phyloP scores from a whole-genome alignment of 805 yeast genomes.

The Cephaloascus fragrans region DNA sequence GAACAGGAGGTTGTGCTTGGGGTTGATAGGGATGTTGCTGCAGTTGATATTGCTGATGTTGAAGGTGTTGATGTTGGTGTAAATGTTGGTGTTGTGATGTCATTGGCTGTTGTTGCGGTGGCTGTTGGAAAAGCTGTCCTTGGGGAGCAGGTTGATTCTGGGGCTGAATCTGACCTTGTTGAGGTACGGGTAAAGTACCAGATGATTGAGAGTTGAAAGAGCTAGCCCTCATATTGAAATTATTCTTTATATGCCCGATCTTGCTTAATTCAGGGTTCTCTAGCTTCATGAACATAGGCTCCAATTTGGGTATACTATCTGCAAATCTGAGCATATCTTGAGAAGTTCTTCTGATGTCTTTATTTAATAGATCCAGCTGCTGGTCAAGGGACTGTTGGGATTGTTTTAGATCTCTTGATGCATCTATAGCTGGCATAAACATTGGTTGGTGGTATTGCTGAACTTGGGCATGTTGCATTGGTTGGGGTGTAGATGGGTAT shows the following conservation, averaged over 20 bases:
- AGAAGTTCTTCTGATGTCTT: conserved; percentile 8
- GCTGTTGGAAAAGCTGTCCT: conserved; percentile 7
- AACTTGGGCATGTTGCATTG: conserved; percentile 2
- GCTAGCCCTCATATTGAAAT: not conserved
- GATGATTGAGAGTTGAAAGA: not conserved
- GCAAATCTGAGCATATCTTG: conserved; percentile 11
- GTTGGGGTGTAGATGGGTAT: conserved; percentile 4
- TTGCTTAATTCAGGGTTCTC: conserved; percentile 1
- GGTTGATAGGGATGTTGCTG: conserved; percentile 2
- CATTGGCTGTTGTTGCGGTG: conserved; percentile 3
- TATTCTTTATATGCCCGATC: not conserved
- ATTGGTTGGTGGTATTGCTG: conserved; percentile 3
- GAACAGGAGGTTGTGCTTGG: not conserved
- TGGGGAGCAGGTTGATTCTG: conserved; percentile 8
- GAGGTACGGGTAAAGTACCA: not conserved
- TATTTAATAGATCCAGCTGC: conserved; percentile 2
- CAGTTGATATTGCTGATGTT: conserved; percentile 3
- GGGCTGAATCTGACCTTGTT: not conserved
- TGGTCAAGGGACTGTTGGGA: conserved; percentile 5
- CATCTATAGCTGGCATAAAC: conserved; percentile 1
- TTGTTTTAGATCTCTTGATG: not conserved
- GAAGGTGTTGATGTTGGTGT: conserved; percentile 2
- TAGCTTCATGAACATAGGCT: conserved; percentile 5
- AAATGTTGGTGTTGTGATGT: conserved; percentile 3
- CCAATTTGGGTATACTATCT: conserved; percentile 12